These are phyloP conservation scores for Sherardia arvensis DNA, from an alignment of 257 asterid genomes.

Conservation along the genomic window DNA sequence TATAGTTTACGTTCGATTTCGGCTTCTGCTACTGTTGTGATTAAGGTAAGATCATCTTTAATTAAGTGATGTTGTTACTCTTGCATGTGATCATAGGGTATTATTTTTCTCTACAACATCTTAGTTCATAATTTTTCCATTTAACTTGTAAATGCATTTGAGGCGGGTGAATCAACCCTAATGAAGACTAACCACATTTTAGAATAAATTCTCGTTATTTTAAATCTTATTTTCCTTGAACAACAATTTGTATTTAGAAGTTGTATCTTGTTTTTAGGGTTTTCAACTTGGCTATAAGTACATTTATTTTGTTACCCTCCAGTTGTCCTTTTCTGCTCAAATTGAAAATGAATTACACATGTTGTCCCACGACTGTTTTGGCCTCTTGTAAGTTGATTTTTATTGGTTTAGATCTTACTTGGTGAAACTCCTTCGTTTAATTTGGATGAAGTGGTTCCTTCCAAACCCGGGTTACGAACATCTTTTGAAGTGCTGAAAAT, in stretches of 20 bases:
- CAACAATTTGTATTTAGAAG: neutral
- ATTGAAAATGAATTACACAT: neutral
- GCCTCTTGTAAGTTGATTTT: constrained; percentile 21
- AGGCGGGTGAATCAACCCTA: constrained; percentile 1
- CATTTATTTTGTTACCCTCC: neutral
- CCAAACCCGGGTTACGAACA: constrained; percentile 62
- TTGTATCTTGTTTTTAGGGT: neutral
- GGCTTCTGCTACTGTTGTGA: constrained; percentile 82
- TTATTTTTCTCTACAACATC: neutral
- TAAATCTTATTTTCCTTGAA: no score
- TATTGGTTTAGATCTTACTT: constrained; percentile 62
- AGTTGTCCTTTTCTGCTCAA: no score
- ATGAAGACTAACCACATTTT: neutral
- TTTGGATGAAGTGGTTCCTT: constrained; percentile 42
- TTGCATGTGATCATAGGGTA: neutral
- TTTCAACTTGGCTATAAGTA: neutral
- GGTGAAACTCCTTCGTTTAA: constrained; percentile 52
- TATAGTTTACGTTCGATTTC: constrained; percentile 96
- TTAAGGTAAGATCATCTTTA: constrained; percentile 44
- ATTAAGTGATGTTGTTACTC: neutral
- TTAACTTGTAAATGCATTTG: constrained; percentile 9
- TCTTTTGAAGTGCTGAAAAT: constrained; percentile 61
- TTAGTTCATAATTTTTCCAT: constrained; percentile 12
- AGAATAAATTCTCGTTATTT: neutral
- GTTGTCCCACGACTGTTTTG: neutral